phyloP scores from a whole-genome alignment of 2,329 filamentous ascomycete genomes.

The Cladosporium sp. region DNA sequence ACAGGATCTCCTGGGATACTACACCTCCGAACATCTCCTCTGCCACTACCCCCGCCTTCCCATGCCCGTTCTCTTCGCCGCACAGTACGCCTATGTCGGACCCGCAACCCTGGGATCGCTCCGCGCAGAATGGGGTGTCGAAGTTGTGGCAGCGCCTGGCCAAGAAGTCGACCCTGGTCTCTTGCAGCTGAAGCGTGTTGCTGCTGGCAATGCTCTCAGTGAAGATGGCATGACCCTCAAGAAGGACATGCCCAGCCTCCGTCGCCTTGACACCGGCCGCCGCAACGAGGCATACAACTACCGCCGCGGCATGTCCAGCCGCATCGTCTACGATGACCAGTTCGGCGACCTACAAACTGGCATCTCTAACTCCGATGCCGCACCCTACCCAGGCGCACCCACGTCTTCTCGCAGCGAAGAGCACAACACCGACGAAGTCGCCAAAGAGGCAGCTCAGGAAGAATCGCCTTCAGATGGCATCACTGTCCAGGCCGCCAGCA shows the following conservation, averaged over 20 bases:
- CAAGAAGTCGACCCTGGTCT: conserved; percentile 89
- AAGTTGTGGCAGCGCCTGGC: conserved; percentile 81
- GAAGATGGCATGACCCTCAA: conserved; percentile 32
- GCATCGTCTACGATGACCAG: conserved; percentile 79
- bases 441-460: conserved; percentile 21
- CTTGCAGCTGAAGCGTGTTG: conserved; percentile 70
- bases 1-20: conserved; percentile 80
- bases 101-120: conserved; percentile 72
- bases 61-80: conserved; percentile 81
- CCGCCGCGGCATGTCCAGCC: conserved; percentile 72
- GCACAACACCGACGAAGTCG: conserved; percentile 18
- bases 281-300: conserved; percentile 55
- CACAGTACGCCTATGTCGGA: conserved; percentile 82
- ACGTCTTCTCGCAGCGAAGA: conserved; percentile 6
- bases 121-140: conserved; percentile 86
- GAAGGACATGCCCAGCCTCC: conserved; percentile 35
- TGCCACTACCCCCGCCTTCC: conserved; percentile 90
- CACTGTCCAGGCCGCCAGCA: conserved; percentile 62
- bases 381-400: conserved; percentile 15
- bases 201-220: conserved; percentile 45
- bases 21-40: conserved; percentile 83
- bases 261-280: conserved; percentile 40
- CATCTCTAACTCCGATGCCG: conserved; percentile 25
- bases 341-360: conserved; percentile 68
- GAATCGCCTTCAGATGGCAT: conserved; percentile 33